Evolutionary conservation across 108 stramenopile genomes (phyloP).

Genomic region (Cyclotella kingstonii): DNA sequence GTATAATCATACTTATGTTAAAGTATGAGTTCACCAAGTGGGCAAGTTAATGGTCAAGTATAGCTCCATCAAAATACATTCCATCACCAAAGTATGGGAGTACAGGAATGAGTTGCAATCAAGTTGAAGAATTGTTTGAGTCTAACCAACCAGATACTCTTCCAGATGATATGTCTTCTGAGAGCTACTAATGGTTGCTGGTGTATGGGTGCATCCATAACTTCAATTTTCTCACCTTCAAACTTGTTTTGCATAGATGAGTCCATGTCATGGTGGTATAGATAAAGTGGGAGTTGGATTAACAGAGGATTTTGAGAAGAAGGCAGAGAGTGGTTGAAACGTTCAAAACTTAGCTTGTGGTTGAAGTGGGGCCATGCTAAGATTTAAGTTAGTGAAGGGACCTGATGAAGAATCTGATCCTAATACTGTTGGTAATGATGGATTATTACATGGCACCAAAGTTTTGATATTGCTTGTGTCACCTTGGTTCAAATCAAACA

Average conservation of each 20-base stretch:
- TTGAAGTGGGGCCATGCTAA: not conserved
- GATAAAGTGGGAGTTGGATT: not conserved
- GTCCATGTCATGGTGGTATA: not conserved
- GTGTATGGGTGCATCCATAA: not conserved
- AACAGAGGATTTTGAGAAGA: not conserved
- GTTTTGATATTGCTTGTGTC: not conserved
- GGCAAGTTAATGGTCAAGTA: not conserved
- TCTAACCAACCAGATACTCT: not conserved
- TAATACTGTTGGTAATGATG: not conserved
- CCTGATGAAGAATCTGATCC: not conserved
- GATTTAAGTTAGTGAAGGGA: not conserved
- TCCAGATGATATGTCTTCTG: not conserved
- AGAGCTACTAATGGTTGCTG: not conserved
- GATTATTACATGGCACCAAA: not conserved
- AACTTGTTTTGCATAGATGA: not conserved
- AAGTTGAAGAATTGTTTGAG: not conserved
- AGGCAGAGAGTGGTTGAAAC: not conserved
- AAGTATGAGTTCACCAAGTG: not conserved
- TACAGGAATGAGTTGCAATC: not conserved
- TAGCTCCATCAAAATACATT: not conserved
- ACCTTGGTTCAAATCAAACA: not conserved
- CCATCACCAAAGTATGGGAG: not conserved
- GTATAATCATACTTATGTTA: not conserved
- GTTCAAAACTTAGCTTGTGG: not conserved
- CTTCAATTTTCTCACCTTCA: not conserved